Evolutionary conservation across 495 filamentous ascomycete species (phyloP), one percentile per base, ranked within the genome.

Genomic region (Lentithecium fluviatile): DNA sequence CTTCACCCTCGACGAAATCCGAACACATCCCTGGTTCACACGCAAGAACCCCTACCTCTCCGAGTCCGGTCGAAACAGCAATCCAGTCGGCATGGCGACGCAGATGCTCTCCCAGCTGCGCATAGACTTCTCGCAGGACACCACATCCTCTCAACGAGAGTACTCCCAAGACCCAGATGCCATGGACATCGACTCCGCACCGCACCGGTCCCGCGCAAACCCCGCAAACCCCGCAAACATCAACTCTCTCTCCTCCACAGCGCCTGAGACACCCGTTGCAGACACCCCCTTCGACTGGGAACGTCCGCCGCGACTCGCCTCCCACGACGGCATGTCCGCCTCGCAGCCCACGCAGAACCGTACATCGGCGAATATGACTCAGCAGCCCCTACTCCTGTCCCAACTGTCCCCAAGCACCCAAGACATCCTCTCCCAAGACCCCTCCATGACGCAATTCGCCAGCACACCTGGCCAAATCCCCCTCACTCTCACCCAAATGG

Each of bases 1-100:
- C n/a, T 97, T 95, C 74, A 87, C 85, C 2, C 84, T 97, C 59
- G 83, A 88, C 49, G 90, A 94, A 60, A 88, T 99, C 55, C 86
- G 91, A 43, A 83, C 88, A 52, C 95, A 99, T 74, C 94, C 91
- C 32, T 99, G 94, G 94, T 97, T 90, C 68, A 96, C 90, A 1
- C 83, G 90, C 49, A 80, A 77, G 34, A 97, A 97, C 70, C 83
- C 80, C 37, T 85, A 88, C 68, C 80, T 97, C 6, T 83, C 81
- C 0, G 60, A 79, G 0, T 84, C 93, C 48, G 93, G 93, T 66
- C 83, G 80, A 58, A 80, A 91, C n/a, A 79, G 82, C 20, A 90
- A 97, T 63, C 87, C 88, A 0, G 75, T 97, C 60, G 82, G 83
- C 23, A 78, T 97, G 19, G 94, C 94, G 25, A 95, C 94, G 0